Conservation (phyloP, 2,329 filamentous ascomycete genomes). For the Pseudonectria buxi region DNA sequence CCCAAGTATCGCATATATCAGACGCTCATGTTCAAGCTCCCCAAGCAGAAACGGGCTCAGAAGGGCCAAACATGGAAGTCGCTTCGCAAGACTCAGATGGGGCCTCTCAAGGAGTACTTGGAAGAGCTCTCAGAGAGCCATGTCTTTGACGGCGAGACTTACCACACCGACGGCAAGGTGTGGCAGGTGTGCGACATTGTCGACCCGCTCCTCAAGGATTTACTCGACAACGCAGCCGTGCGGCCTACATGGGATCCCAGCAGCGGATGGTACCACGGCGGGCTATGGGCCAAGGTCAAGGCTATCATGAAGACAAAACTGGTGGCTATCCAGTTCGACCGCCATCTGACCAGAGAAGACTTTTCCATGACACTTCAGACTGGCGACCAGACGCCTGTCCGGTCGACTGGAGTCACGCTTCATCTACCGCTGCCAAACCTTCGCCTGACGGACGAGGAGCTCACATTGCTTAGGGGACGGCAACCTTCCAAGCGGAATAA, state of each 20-base stretch:
- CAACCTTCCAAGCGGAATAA: conserved; percentile 30
- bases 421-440: conserved; percentile 30
- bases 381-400: conserved; percentile 29
- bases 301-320: conserved; percentile 86
- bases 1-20: conserved; percentile 78
- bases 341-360: conserved; percentile 37
- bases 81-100: conserved; percentile 34
- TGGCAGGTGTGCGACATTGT: conserved; percentile 94
- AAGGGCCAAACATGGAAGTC: conserved; percentile 44
- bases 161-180: conserved; percentile 75
- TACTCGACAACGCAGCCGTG: conserved; percentile 59
- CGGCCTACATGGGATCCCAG: conserved; percentile 52
- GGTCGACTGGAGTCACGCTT: conserved; percentile 23
- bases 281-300: conserved; percentile 75
- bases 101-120: conserved; percentile 31
- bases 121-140: conserved; percentile 50
- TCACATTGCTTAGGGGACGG: conserved; percentile 27
- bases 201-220: conserved; percentile 62
- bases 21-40: conserved; percentile 77
- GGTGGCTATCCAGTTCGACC: conserved; percentile 54
- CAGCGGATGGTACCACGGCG: conserved; percentile 81
- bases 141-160: conserved; percentile 72
- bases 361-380: conserved; percentile 29
- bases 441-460: conserved; percentile 29
- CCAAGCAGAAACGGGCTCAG: conserved; percentile 41